Evolutionary conservation across 495 filamentous ascomycete genomes (phyloP).

Genomic region (Schizothecium vesticola): DNA sequence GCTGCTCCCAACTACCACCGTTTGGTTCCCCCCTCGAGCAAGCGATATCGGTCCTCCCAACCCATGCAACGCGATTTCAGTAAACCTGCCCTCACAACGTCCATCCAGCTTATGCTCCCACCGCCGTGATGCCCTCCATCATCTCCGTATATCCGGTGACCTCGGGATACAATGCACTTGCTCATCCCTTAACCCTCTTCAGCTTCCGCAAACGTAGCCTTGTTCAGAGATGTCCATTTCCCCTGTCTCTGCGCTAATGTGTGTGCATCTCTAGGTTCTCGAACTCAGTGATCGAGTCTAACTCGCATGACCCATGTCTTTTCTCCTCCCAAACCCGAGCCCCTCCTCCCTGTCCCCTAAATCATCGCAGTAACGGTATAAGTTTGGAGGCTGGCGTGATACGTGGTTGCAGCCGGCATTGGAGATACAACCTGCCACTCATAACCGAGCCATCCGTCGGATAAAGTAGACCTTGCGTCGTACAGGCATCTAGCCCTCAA

Average conservation of each 20-base stretch:
- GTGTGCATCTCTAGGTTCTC: not conserved
- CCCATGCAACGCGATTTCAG: not conserved
- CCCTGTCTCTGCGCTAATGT: not conserved
- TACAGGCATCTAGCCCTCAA: slow-evolving; percentile 49
- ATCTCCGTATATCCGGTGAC: not conserved
- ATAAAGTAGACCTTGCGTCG: no score
- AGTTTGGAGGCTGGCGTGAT: not conserved
- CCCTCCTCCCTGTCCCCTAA: not conserved
- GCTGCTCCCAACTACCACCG: not conserved
- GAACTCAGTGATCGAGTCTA: not conserved
- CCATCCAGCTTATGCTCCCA: not conserved
- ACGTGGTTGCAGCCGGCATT: not conserved
- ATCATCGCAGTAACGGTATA: not conserved
- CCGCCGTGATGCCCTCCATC: not conserved
- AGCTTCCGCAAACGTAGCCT: not conserved
- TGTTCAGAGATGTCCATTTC: not conserved
- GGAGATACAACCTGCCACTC: not conserved
- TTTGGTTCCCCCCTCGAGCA: not conserved
- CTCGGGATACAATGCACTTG: not conserved
- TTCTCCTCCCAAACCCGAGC: not conserved
- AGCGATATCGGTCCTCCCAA: not conserved
- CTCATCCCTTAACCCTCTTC: not conserved
- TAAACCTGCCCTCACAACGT: not conserved
- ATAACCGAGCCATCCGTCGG: no score
- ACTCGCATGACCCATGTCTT: not conserved